Evolutionary conservation across 768 basidiomycete genomes (phyloP), one percentile per base, ranked within the genome.

Genomic region (Tubosaeta brunneosetosa): DNA sequence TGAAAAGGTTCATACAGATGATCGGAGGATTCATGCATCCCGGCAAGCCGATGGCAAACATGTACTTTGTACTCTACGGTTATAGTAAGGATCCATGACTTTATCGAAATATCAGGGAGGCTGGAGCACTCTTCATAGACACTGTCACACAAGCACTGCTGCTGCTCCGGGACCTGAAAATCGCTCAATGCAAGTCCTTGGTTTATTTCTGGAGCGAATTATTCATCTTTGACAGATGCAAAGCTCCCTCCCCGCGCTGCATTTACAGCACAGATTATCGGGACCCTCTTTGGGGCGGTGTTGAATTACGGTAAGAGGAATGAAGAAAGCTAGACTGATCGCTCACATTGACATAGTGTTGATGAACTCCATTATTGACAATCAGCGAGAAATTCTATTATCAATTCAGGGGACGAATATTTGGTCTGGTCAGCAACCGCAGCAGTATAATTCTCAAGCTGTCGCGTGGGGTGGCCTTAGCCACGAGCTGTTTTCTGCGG

Each of bases 181-280:
- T 64, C 25, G 60, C 49, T 51, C 67, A 62, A 58, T 65, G 63
- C 61, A 51, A 12, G 56, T 36, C n/a, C 25, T 6, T 2, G 27
- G 32, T 27, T 26, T 41, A 26, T 25, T 36, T n/a, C 44, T 67
- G 73, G 73, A 42, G 74, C 74, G 65, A 73, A 76, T 63, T 27
- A 26, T 19, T 38, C 25, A 41, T 10, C 27, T 43, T 78, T 47
- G 75, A 71, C 3, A 60, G 76, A 60, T 51, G 57, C 79, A 1
- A 85, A 86, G 66, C 77, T 88, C 40, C 84, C 86, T 26, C 83
- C 85, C 22, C 81, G 84, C 13, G 74, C 77, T 36, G 81, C 84
- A 69, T 84, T 86, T 65, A 62, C 80, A 10, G 81, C 82, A 7
- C 85, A 86, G 60, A 71, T 84, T n/a, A 53, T 61, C 16, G 64